A percentile compares a stretch with the other conserved stretches of the same genome.
phyloP scores from a whole-genome alignment of 2,329 filamentous ascomycete genomes.

The Iodosphaeria phyllophila region DNA sequence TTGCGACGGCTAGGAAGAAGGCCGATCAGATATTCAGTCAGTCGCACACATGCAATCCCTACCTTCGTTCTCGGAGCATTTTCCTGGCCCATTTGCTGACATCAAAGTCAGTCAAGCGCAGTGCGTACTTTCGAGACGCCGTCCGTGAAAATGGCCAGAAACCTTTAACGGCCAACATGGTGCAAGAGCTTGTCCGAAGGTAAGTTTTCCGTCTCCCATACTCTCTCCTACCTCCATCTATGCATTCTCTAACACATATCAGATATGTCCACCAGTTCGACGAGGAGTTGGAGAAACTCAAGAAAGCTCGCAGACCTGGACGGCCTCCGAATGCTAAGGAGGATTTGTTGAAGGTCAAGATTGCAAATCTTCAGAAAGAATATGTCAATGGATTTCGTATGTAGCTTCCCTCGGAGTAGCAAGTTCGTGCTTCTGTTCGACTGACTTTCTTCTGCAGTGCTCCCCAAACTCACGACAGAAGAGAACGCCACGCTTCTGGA shows the following conservation, averaged over 20 bases:
- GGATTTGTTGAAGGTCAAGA: slow-evolving; percentile 55
- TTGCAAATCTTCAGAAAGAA: slow-evolving; percentile 57
- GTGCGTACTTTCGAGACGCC: slow-evolving; percentile 53
- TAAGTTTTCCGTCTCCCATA: slow-evolving; percentile 15
- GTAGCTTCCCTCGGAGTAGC: no score
- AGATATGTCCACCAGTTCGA: slow-evolving; percentile 52
- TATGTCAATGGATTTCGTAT: slow-evolving; percentile 66
- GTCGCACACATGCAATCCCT: slow-evolving; percentile 8
- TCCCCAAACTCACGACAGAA: slow-evolving; percentile 57
- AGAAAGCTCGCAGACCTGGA: slow-evolving; percentile 56
- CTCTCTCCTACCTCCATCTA: neutral
- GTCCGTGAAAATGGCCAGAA: slow-evolving; percentile 30
- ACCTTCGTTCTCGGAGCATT: neutral
- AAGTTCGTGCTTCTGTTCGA: no score
- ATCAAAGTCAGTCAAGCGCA: slow-evolving; percentile 36
- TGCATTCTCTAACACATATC: no score
- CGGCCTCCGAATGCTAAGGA: slow-evolving; percentile 62
- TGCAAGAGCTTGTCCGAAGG: slow-evolving; percentile 44
- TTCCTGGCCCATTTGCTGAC: slow-evolving; percentile 1
- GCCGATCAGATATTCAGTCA: slow-evolving; percentile 56
- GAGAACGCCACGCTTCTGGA: slow-evolving; percentile 47
- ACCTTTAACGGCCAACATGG: slow-evolving; percentile 32
- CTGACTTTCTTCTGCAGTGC: slow-evolving; percentile 25
- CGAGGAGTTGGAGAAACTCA: slow-evolving; percentile 46
- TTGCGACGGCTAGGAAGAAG: slow-evolving; percentile 51